Evolutionary conservation across 768 basidiomycete genomes (phyloP), one percentile per base, ranked within the genome.

Genomic region (Tylopilus felleus): DNA sequence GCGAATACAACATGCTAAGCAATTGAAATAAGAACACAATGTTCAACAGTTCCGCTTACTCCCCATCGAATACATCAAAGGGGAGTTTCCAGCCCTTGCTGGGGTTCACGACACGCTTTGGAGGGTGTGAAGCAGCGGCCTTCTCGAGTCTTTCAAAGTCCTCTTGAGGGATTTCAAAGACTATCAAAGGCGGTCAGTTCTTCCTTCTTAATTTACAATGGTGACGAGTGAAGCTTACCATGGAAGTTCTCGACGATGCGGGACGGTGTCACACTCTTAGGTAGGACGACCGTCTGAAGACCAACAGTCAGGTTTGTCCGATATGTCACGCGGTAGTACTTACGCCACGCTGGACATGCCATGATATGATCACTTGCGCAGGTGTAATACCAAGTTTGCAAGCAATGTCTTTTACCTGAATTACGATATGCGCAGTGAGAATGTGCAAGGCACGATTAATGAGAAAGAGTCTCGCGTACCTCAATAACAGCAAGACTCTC

Each of bases 311-410:
- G 25, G 12, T 14, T 31, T 16, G 6, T 23, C 35, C 3, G 14
- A 10, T 44, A 31, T 0, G 12, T n/a, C 27, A 1, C 23, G 5
- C 3, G 10, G 33, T 12, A 29, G 4, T 27, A 74, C 82, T 41
- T 64, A 87, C 85, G 10, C 89, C 87, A 21, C 86, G 82, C 68
- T 88, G 87, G 46, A 88, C 77, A 61, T 84, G 82, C 88, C 89
- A 90, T 1, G 82, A 84, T 61, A 89, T 81, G 47, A 88, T 74
- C 25, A 84, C 85, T 62, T 88, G 86, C 4, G 88, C 88, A 21
- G 87, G 88, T 4, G 86, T 88, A 49, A 90, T 82, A 4, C 80
- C 78, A 51, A 88, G 77, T 56, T 82, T 77, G 50, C 76, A 61
- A 16, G 87, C 85, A 53, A 88, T 81, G 38, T 73, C 66, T 61